A percentile compares a stretch with the other conserved stretches of the same genome.
These are phyloP conservation scores for Posidonia oceanica DNA, from an alignment of 116 monocot genomes.

Conservation along the genomic window DNA sequence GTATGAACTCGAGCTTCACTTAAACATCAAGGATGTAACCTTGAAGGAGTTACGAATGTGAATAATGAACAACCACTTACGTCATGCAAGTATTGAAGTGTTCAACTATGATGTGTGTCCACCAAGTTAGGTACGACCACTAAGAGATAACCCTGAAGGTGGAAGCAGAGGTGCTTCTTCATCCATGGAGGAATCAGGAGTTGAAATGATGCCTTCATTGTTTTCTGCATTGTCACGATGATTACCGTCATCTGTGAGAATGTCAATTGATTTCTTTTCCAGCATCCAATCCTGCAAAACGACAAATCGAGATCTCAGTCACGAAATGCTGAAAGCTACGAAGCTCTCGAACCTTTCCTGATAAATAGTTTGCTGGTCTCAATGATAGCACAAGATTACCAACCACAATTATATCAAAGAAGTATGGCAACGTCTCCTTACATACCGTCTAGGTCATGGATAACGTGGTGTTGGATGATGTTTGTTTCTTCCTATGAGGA, in stretches of 20 bases:
- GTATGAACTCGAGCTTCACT: background rate
- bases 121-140: conserved; percentile 9
- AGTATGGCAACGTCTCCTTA: too few species aligned
- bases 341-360: conserved; percentile 24
- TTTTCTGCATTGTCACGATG: background rate
- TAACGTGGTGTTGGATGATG: too few species aligned
- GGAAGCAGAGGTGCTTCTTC: conserved; percentile 22
- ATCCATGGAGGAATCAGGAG: conserved; percentile 9
- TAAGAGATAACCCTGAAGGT: conserved; percentile 6
- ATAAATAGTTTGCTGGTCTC: too few species aligned
- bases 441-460: too few species aligned
- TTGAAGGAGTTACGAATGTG: background rate
- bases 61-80: background rate
- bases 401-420: too few species aligned
- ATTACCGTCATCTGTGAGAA: background rate
- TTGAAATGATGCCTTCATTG: background rate
- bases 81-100: background rate
- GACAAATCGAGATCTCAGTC: too few species aligned
- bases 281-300: conserved; percentile 16
- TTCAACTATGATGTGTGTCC: conserved; percentile 3
- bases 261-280: conserved; percentile 17
- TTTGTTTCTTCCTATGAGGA: too few species aligned
- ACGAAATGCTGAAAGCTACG: too few species aligned
- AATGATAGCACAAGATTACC: too few species aligned
- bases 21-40: background rate